Evolutionary conservation across 345 rosid genomes (phyloP).

Genomic region (Ceriops zippeliana): DNA sequence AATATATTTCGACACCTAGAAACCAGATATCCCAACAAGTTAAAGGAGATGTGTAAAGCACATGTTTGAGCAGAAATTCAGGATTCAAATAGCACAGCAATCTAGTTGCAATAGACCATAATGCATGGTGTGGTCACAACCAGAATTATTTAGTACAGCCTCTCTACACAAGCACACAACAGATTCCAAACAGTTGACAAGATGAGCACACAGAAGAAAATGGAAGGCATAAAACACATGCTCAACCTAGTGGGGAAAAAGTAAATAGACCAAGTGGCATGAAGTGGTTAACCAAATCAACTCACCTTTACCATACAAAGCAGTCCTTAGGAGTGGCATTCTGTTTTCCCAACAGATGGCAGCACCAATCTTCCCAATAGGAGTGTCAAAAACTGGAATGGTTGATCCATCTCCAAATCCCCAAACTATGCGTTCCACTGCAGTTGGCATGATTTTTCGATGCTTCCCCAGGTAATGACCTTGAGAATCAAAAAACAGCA

Average conservation of each 20-base stretch:
- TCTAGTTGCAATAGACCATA: background rate
- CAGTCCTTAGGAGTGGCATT: conserved; percentile 93
- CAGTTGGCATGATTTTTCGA: conserved; percentile 87
- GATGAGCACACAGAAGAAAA: background rate
- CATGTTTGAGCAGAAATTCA: background rate
- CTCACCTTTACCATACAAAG: conserved; percentile 90
- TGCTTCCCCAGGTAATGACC: conserved; percentile 88
- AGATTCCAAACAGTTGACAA: background rate
- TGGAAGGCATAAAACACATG: background rate
- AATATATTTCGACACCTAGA: conserved; percentile 81
- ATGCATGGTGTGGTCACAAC: background rate
- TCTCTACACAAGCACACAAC: background rate
- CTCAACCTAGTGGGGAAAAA: no score
- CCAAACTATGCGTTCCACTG: conserved; percentile 85
- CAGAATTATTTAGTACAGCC: background rate
- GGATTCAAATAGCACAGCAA: conserved; percentile 1
- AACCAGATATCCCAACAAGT: conserved; percentile 5
- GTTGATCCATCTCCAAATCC: conserved; percentile 96
- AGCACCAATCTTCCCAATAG: conserved; percentile 82
- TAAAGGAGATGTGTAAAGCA: conserved; percentile 1
- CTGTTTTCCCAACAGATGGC: conserved; percentile 94
- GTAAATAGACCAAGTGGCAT: background rate
- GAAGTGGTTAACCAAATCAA: background rate
- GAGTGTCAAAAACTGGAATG: conserved; percentile 75
- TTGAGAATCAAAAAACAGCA: conserved; percentile 74